Percentiles rank a stretch among this genome's conserved stretches.
Evolutionary conservation across 2,329 filamentous ascomycete species (phyloP).

Genomic region (Alternaria angustiovoidea): DNA sequence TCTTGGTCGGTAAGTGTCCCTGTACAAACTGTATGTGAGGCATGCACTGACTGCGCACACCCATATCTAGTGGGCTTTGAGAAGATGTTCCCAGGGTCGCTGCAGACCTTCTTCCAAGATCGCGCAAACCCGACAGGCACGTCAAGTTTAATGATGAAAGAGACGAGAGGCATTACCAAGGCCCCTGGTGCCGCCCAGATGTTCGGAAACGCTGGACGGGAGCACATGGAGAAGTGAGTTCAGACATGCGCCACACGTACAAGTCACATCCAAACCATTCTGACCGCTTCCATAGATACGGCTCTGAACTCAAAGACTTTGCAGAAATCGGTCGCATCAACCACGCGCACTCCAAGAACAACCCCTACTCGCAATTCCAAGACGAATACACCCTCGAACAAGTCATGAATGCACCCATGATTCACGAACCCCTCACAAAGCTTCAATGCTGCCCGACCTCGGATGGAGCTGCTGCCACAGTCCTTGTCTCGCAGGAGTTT

Average conservation of each 20-base stretch:
- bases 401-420: conserved; percentile 76
- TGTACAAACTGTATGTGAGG: too few species aligned
- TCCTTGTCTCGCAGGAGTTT: conserved; percentile 89
- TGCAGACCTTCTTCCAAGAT: conserved; percentile 86
- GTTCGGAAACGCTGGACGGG: conserved; percentile 91
- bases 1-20: conserved; percentile 66
- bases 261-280: conserved; percentile 4
- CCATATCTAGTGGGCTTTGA: conserved; percentile 77
- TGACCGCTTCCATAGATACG: conserved; percentile 66
- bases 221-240: conserved; percentile 90
- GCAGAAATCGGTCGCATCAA: conserved; percentile 93
- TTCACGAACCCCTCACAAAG: conserved; percentile 89
- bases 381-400: conserved; percentile 90
- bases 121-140: conserved; percentile 80
- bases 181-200: conserved; percentile 88
- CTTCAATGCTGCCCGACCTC: conserved; percentile 98
- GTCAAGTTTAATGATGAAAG: conserved; percentile 78
- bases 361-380: conserved; percentile 98
- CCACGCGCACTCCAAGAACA: conserved; percentile 88
- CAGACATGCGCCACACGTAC: not conserved
- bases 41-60: too few species aligned
- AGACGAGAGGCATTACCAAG: conserved; percentile 80
- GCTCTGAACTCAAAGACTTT: conserved; percentile 84
- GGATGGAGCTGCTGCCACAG: conserved; percentile 87
- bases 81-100: conserved; percentile 94